These are phyloP conservation scores for Stagonosporopsis rhizophila DNA, from an alignment of 2,329 filamentous ascomycete genomes.

Conservation along the genomic window DNA sequence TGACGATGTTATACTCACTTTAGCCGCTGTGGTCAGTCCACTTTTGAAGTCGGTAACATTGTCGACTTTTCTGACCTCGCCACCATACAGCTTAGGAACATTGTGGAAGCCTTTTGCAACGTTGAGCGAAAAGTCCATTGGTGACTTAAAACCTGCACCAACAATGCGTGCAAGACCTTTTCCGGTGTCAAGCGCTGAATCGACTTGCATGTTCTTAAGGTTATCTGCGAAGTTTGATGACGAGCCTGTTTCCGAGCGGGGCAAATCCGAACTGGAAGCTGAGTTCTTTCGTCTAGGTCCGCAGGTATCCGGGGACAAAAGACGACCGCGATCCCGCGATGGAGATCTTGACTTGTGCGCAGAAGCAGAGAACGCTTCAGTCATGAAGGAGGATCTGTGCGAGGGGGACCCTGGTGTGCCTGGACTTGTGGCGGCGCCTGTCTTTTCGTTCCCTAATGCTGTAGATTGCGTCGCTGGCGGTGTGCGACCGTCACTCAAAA, in stretches of 20 bases:
- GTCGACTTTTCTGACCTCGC: constrained; percentile 78
- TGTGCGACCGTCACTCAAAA: constrained; percentile 29
- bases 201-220: constrained; percentile 43
- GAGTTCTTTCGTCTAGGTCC: constrained; percentile 28
- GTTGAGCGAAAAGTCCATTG: constrained; percentile 84
- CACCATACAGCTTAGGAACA: constrained; percentile 82
- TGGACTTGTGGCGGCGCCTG: constrained; percentile 18
- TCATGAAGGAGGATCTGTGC: constrained; percentile 40
- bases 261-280: constrained; percentile 23
- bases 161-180: constrained; percentile 76
- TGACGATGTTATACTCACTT: constrained; percentile 50
- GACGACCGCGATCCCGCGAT: constrained; percentile 31
- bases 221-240: constrained; percentile 30
- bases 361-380: constrained; percentile 42
- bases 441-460: constrained; percentile 12
- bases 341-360: constrained; percentile 38
- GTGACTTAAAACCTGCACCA: constrained; percentile 76
- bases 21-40: constrained; percentile 78
- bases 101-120: constrained; percentile 89
- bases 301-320: constrained; percentile 8
- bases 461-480: constrained; percentile 26
- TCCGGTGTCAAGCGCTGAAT: constrained; percentile 69
- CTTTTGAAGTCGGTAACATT: constrained; percentile 80
- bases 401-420: constrained; percentile 30
- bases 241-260: constrained; percentile 26